Evolutionary conservation across 176 grass and related monocot species (phyloP), one percentile per base, ranked within the genome.

Genomic region (Oryza coarctata): DNA sequence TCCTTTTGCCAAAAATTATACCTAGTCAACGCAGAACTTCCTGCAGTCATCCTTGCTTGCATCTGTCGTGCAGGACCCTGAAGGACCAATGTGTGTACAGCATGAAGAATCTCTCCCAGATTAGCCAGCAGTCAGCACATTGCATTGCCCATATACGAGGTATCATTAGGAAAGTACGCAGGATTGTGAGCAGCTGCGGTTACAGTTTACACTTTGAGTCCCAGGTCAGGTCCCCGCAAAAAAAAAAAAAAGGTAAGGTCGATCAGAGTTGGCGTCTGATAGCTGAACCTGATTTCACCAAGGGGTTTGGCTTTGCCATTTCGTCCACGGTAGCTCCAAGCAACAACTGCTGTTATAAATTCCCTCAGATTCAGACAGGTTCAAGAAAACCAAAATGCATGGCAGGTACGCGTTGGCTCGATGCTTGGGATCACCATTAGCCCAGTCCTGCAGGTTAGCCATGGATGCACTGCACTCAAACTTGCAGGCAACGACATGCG

Each of bases 401-500:
- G 50, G 20, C 69, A 74, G 40, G 60, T 73, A 33, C 30, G 20
- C 17, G 66, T 60, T 63, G 7, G 38, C 14, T 34, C 28, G 36
- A 4, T 63, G 22, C 9, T 30, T 17, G 45, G 45, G 45, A 49
- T 49, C 45, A 49, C 14, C 45, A 49, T 17, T 49, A 12, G 47
- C 44, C 39, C 3, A 29, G 5, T 3, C 2, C 9, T 25, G n/a
- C 55, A 60, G 55, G 55, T 60, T 55, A 55, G 50, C 50, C 50
- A n/a, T 55, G 50, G 20, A 55, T 55, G 50, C 20, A 55, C 49
- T 45, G 43, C 43, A 23, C 36, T 52, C 49, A 89, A 45, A 76
- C 87, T 81, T 89, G 77, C 64, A 70, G 71, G 82, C 71, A 85
- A 81, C 12, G 31, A 34, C 71, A 52, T 60, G n/a, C 0, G 61